phyloP scores from a whole-genome alignment of 2,329 filamentous ascomycete species.

The Ophiognomonia clavigignenti-juglandacearum region DNA sequence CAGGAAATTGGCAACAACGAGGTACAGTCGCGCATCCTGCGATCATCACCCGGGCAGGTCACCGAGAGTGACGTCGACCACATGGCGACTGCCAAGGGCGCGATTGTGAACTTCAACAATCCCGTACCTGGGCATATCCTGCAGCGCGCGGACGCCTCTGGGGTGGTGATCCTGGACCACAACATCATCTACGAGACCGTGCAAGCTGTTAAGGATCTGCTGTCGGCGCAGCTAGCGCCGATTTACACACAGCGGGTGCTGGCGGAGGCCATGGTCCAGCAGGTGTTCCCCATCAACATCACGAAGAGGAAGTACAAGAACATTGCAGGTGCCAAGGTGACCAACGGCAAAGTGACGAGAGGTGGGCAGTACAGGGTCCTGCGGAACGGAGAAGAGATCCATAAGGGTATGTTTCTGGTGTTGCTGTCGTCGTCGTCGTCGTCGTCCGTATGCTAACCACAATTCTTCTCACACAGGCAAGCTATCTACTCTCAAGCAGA shows the following conservation, averaged over 20 bases:
- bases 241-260: conserved; percentile 64
- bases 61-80: conserved; percentile 86
- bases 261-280: conserved; percentile 81
- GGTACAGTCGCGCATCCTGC: conserved; percentile 70
- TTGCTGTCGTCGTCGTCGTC: neutral
- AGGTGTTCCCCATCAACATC: conserved; percentile 79
- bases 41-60: conserved; percentile 71
- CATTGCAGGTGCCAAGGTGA: conserved; percentile 83
- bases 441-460: conserved; percentile 11
- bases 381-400: conserved; percentile 65
- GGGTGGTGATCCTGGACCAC: conserved; percentile 76
- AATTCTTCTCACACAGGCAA: conserved; percentile 54
- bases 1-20: conserved; percentile 79
- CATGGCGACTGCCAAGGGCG: conserved; percentile 68
- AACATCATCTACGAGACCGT: conserved; percentile 80
- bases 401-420: conserved; percentile 62
- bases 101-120: conserved; percentile 85
- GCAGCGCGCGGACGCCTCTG: conserved; percentile 62
- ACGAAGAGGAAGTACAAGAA: conserved; percentile 65
- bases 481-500: conserved; percentile 78
- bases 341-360: conserved; percentile 69
- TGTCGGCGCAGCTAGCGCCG: conserved; percentile 67
- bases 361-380: conserved; percentile 66
- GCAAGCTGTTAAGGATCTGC: conserved; percentile 63
- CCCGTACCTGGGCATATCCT: conserved; percentile 62